These are phyloP conservation scores for Drosera capensis DNA, from an alignment of 148 eudicot species.

Conservation along the genomic window DNA sequence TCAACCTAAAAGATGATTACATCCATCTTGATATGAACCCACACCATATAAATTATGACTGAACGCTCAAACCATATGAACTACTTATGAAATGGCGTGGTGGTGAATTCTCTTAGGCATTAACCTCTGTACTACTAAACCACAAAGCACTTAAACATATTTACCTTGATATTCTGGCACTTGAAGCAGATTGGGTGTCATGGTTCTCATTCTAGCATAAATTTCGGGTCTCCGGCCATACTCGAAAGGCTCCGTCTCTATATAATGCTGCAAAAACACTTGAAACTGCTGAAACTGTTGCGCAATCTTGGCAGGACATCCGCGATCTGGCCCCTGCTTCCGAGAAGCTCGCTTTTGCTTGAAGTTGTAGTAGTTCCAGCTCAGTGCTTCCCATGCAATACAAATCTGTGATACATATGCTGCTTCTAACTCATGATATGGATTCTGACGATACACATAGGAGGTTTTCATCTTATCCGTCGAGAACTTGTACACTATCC, in stretches of 20 bases:
- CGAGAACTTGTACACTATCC: slow-evolving; percentile 42
- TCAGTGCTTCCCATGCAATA: slow-evolving; percentile 89
- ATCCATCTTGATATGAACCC: no score
- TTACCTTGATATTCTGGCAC: slow-evolving; percentile 91
- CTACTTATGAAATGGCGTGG: no score
- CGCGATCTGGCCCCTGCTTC: slow-evolving; percentile 24
- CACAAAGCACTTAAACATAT: no score
- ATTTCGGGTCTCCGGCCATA: slow-evolving; percentile 66
- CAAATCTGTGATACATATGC: slow-evolving; percentile 88
- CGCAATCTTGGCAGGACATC: slow-evolving; percentile 76
- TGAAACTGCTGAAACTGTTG: slow-evolving; percentile 85
- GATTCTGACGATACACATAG: slow-evolving; percentile 15
- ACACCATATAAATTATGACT: no score
- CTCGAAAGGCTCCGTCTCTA: slow-evolving; percentile 84
- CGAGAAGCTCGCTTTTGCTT: slow-evolving; percentile 38
- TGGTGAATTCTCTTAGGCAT: no score
- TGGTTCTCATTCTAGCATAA: slow-evolving; percentile 57
- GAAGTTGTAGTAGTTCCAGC: slow-evolving; percentile 72
- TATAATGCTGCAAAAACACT: slow-evolving; percentile 69
- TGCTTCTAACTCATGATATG: slow-evolving; percentile 60
- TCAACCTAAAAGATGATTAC: not conserved
- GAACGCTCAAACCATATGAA: no score
- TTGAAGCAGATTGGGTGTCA: slow-evolving; percentile 74
- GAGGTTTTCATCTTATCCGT: slow-evolving; percentile 17
- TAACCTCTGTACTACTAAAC: no score